phyloP scores from a whole-genome alignment of 2,329 filamentous ascomycete species.

The Fusarium robinianum region DNA sequence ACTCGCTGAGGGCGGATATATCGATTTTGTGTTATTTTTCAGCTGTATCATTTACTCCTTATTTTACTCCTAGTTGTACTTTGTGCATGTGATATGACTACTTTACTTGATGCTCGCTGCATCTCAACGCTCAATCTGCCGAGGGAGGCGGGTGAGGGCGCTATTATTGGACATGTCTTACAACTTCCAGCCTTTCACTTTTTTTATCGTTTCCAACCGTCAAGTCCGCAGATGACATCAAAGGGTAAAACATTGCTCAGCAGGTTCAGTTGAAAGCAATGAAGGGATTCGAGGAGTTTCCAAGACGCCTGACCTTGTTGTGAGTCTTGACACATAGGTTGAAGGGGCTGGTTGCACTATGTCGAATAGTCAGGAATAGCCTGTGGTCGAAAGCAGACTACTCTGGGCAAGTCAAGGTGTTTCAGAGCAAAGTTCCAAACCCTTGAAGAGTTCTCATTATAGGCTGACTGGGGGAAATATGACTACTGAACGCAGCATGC shows the following conservation, averaged over 20 bases:
- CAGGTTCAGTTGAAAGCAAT: not conserved
- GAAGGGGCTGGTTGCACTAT: conserved; percentile 31
- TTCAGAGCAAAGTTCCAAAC: conserved; percentile 22
- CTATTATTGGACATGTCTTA: conserved; percentile 25
- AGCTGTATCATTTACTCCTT: too few species aligned
- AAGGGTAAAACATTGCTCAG: conserved; percentile 7
- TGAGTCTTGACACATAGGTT: conserved; percentile 22
- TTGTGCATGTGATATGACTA: too few species aligned
- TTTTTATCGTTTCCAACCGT: conserved; percentile 12
- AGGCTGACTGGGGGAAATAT: conserved; percentile 10
- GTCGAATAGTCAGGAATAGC: conserved; percentile 12
- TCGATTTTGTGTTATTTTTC: too few species aligned
- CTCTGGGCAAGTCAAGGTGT: conserved; percentile 19
- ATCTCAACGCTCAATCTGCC: too few species aligned
- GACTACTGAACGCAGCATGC: conserved; percentile 14
- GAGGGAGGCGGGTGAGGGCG: not conserved
- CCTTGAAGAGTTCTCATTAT: conserved; percentile 16
- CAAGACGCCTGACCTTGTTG: conserved; percentile 8
- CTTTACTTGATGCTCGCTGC: too few species aligned
- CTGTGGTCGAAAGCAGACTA: conserved; percentile 18
- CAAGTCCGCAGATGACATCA: conserved; percentile 8
- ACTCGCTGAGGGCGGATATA: too few species aligned
- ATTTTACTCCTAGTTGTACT: too few species aligned
- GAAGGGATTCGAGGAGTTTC: conserved; percentile 1
- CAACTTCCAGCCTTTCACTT: conserved; percentile 13